Percentiles rank a stretch among this genome's conserved stretches.
Conservation (phyloP, 208 protist genomes). For the Trypanosoma theileri region DNA sequence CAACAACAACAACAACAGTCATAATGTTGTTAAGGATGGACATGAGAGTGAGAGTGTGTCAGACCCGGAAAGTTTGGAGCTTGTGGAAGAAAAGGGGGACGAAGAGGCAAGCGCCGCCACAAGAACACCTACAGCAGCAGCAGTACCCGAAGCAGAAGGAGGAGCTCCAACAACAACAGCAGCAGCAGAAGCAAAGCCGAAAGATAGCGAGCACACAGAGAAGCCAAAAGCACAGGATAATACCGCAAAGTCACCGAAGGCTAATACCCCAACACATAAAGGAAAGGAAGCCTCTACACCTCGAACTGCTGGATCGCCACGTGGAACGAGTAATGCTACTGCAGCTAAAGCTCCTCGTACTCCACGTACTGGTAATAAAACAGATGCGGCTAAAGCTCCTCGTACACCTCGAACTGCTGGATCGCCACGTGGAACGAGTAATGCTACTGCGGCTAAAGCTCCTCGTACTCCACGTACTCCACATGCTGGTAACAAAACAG, state of each 20-base stretch:
- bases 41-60: neutral
- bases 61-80: too few relatives aligned
- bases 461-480: neutral
- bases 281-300: too few relatives aligned
- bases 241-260: too few relatives aligned
- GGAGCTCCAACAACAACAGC: too few relatives aligned
- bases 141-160: too few relatives aligned
- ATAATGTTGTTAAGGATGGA: neutral
- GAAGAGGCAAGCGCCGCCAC: too few relatives aligned
- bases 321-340: neutral
- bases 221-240: too few relatives aligned
- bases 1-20: constrained; percentile 9
- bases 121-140: too few relatives aligned
- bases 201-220: too few relatives aligned
- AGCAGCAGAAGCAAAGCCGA: too few relatives aligned
- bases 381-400: neutral
- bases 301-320: neutral
- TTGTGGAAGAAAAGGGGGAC: too few relatives aligned
- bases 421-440: neutral
- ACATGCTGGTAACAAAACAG: neutral
- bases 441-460: neutral
- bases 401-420: neutral
- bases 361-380: neutral
- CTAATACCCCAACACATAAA: too few relatives aligned
- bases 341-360: neutral